These are phyloP conservation scores for Platanus orientalis DNA, from an alignment of 164 flowering plant genomes.

Conservation along the genomic window DNA sequence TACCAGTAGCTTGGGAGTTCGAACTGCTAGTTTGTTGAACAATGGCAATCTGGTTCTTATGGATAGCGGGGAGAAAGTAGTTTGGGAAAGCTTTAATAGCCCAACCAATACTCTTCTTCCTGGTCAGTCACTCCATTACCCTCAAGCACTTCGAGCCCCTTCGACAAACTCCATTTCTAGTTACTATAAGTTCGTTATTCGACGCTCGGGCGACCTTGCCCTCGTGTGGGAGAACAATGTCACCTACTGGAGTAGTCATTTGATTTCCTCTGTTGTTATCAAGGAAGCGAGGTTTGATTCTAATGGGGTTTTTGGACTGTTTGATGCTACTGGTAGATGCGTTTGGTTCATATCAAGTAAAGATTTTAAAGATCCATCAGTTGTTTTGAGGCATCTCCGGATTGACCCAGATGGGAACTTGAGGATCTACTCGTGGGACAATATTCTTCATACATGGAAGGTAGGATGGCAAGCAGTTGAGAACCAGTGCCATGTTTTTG, in stretches of 20 bases:
- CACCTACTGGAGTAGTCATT: constrained; percentile 47
- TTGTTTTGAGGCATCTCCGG: constrained; percentile 38
- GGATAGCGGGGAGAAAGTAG: constrained; percentile 21
- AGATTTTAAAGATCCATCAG: constrained; percentile 40
- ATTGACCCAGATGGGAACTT: constrained; percentile 56
- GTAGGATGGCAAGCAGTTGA: constrained; percentile 55
- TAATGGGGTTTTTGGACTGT: constrained; percentile 34
- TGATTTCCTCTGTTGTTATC: constrained; percentile 22
- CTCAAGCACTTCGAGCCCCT: constrained; percentile 44
- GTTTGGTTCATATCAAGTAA: constrained; percentile 41
- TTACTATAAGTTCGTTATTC: constrained; percentile 38
- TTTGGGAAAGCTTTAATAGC: constrained; percentile 52
- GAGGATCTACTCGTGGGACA: constrained; percentile 53
- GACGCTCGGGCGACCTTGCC: constrained; percentile 33
- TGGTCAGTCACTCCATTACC: constrained; percentile 41
- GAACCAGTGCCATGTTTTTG: constrained; percentile 52
- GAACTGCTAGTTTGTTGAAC: constrained; percentile 38
- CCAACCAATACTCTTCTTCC: constrained; percentile 54
- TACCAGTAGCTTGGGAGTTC: constrained; percentile 42
- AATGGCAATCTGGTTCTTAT: constrained; percentile 46
- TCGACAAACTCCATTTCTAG: constrained; percentile 34
- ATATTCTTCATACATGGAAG: constrained; percentile 28
- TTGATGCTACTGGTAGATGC: constrained; percentile 22
- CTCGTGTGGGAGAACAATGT: constrained; percentile 54
- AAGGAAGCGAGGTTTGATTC: constrained; percentile 40